Evolutionary conservation across 495 filamentous ascomycete genomes (phyloP).

Genomic region (Penicillium odoratum): DNA sequence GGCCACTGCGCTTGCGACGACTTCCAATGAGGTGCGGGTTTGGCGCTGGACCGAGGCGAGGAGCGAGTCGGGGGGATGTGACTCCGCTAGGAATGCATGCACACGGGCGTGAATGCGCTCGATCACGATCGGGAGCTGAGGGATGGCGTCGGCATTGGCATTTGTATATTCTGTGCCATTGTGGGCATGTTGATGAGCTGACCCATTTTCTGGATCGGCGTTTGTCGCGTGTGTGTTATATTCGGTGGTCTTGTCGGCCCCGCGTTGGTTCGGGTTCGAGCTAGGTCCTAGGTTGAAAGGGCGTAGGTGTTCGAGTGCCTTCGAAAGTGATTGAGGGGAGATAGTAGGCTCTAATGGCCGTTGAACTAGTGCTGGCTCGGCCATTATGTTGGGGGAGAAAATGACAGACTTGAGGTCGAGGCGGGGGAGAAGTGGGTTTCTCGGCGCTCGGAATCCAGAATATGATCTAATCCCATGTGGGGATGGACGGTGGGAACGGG

Average conservation of each 20-base stretch:
- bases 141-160: conserved; percentile 9
- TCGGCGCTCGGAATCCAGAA: conserved; percentile 21
- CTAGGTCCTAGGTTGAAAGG: conserved; percentile 13
- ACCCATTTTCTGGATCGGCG: conserved; percentile 10
- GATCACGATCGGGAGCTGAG: conserved; percentile 51
- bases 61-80: conserved; percentile 57
- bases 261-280: conserved; percentile 14
- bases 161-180: conserved; percentile 9
- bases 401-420: conserved; percentile 16
- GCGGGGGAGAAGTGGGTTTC: conserved; percentile 21
- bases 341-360: conserved; percentile 1
- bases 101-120: conserved; percentile 62
- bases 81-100: conserved; percentile 63
- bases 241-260: conserved; percentile 8
- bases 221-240: conserved; percentile 10
- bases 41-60: conserved; percentile 66
- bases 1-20: conserved; percentile 69
- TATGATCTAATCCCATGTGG: conserved; percentile 25
- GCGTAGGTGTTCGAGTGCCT: conserved; percentile 20
- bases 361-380: conserved; percentile 8
- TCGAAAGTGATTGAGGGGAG: conserved; percentile 6
- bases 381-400: conserved; percentile 16
- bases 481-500: conserved; percentile 5
- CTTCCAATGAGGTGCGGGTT: conserved; percentile 64
- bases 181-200: conserved; percentile 5